Percentiles rank a stretch among this genome's conserved stretches.
Conservation (phyloP, 106 monocot species). For the Apostasia ramifera region DNA sequence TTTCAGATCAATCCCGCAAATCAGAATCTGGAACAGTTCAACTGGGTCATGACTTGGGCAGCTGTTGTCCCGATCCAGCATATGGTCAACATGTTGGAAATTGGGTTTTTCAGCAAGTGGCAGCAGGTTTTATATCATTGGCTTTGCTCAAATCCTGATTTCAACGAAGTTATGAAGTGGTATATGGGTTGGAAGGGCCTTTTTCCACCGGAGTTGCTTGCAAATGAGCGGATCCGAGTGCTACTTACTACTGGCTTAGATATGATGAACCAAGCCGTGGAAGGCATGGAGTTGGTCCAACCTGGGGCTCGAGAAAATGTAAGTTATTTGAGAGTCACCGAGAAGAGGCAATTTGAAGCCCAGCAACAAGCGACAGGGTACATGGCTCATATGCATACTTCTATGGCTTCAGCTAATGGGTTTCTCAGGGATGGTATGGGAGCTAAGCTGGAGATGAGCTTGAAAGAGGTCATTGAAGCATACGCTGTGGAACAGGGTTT, state of each 20-base stretch:
- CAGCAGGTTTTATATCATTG: slow-evolving; percentile 74
- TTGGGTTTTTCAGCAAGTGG: slow-evolving; percentile 89
- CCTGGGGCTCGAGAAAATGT: slow-evolving; percentile 70
- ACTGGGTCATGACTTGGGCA: slow-evolving; percentile 92
- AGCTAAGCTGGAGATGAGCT: slow-evolving; percentile 39
- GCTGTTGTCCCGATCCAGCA: slow-evolving; percentile 66
- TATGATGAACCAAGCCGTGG: slow-evolving; percentile 93
- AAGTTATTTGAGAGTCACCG: slow-evolving; percentile 56
- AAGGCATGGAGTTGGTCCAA: slow-evolving; percentile 69
- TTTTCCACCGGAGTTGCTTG: slow-evolving; percentile 70
- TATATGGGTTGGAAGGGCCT: slow-evolving; percentile 88
- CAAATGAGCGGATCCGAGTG: slow-evolving; percentile 63
- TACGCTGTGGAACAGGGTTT: slow-evolving; percentile 75
- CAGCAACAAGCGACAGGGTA: slow-evolving; percentile 43
- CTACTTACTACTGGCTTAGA: slow-evolving; percentile 53
- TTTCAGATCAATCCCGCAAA: slow-evolving; percentile 80
- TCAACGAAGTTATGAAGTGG: slow-evolving; percentile 76
- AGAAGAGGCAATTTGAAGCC: slow-evolving; percentile 75
- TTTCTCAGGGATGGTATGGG: slow-evolving; percentile 21
- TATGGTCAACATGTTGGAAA: slow-evolving; percentile 75
- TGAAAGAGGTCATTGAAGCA: slow-evolving; percentile 73
- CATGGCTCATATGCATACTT: slow-evolving; percentile 23
- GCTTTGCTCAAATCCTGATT: slow-evolving; percentile 79
- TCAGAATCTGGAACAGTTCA: slow-evolving; percentile 71
- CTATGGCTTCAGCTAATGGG: slow-evolving; percentile 20